These are phyloP conservation scores for Oryza punctata DNA, from an alignment of 176 grass and related monocot species.

Conservation along the genomic window DNA sequence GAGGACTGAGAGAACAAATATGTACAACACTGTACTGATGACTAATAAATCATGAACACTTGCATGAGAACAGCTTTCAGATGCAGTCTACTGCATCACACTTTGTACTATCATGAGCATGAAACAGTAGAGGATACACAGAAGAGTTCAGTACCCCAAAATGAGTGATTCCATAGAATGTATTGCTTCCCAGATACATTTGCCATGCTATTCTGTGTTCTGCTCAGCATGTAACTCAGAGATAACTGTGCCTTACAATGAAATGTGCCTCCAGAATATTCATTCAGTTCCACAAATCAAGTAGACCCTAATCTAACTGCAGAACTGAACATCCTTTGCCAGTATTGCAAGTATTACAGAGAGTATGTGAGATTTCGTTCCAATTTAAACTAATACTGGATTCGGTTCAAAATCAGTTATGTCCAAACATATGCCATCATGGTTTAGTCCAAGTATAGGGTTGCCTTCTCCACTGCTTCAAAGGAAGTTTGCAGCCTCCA, in stretches of 20 bases:
- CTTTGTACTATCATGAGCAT: constrained; percentile 1
- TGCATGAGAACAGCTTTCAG: not conserved
- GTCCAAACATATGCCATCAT: not conserved
- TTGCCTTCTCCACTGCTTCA: constrained; percentile 59
- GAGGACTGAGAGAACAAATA: not conserved
- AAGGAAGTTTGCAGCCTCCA: constrained; percentile 80
- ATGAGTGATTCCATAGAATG: not conserved
- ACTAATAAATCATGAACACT: constrained; percentile 21
- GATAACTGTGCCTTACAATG: not conserved
- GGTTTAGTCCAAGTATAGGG: constrained; percentile 65
- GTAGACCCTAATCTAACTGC: constrained; percentile 12
- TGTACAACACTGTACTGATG: not conserved
- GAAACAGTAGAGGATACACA: not conserved
- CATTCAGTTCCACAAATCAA: not conserved
- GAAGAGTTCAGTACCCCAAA: not conserved
- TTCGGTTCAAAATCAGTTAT: not conserved
- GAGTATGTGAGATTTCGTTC: not conserved
- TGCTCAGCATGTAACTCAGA: not conserved
- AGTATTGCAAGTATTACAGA: not conserved
- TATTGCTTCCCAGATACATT: not conserved
- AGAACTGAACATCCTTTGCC: constrained; percentile 6
- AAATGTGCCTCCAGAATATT: not conserved
- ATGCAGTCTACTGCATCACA: not conserved
- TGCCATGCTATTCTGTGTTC: not conserved
- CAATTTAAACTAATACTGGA: not conserved